Evolutionary conservation across 1,139 yeast genomes (phyloP), one percentile per base, ranked within the genome.

Genomic region (Candida albicans): DNA sequence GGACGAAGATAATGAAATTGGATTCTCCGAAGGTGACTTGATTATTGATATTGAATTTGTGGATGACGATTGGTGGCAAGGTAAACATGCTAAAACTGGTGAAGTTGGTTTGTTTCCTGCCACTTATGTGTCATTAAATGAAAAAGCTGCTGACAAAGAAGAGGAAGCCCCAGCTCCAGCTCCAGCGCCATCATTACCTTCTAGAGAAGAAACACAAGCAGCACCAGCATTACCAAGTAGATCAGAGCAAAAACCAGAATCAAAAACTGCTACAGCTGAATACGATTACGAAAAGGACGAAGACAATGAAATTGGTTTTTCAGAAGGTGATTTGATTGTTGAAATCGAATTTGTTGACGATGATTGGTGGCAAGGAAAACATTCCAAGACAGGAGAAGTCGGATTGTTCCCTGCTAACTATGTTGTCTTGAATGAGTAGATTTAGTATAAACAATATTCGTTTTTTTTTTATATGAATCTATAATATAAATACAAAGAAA

Each of bases 361-460:
- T 41, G 96, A 89, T 59, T 93, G 99, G 99, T 93, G 98, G 98
- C 74, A 85, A 46, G 99, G 99, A 39, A 73, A 62, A 43, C 82
- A 82, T 54, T 68, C 81, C 47, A 61, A 54, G 36, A 66, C 82
- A 34, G 96, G 96, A 35, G 86, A 82, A 52, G 75, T 79, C 51
- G 95, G 95, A 45, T 73, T 93, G 45, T 90, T 93, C 82, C 99
- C 99, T 39, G 83, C 95, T 35, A 89, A 87, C 66, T 90, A 87
- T 59, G 98, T 93, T 33, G 64, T 59, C 34, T 67, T 73, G 48
- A 60, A 61, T 45, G 56, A 64, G 47, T 64, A 39, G 28, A 11
- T 29, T 9, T 22, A 12, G 25, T 37, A 26, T 18, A 18, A 18
- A 18, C 22, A 5, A 18, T 18, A 18, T 18, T 18, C 22, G 5